Base-by-base conservation (phyloP, 805 yeast genomes). In the Kuraishia molischiana region DNA sequence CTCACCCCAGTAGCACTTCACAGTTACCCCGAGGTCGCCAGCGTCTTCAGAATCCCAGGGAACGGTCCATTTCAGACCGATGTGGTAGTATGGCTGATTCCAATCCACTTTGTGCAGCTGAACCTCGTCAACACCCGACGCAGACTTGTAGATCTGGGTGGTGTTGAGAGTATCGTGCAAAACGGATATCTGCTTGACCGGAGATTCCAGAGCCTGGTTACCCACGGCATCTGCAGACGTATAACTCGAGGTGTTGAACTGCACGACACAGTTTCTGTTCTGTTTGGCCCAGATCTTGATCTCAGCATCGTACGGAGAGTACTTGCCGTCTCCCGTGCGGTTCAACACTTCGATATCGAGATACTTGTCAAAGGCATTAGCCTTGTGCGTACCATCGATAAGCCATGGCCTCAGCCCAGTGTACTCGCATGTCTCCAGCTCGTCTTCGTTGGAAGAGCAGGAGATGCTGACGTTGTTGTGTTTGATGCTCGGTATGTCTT, bases 1-100 rank as follows among this genome's bases (percentile, higher is more conserved):
- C 26, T 75, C 94, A 6, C 85, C 83, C 89, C 90, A 87, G 49
- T 63, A 75, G 52, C 96, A 87, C 19, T 72, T 64, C 6, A 86
- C 67, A 5, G 62, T 55, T 1, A 86, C 67, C 6, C 77, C 79
- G 36, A 85, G 56, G 40, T 61, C 59, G n/a, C 51, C 54, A 5
- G 45, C 44, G 24, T 44, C 57, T 13, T 50, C 58, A 21, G 48
- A 56, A 18, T 57, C 61, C 29, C 52, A 59, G 32, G 66, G 76
- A 21, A 66, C 66, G 24, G 81, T 62, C 95, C 95, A 85, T 50
- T 83, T 83, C 36, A 85, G 47, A 2, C 79, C 83, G 32, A 85
- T 42, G 44, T 71, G 83, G 49, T 74, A 80, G 5, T 48, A 49
- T 1, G 63, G 48, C 36, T 66, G 64, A 4, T 69, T 62, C 78